A percentile compares a stretch with the other conserved stretches of the same genome.
Conservation (phyloP, 129 eudicot species). For the Pseudognaphalium luteoalbum region DNA sequence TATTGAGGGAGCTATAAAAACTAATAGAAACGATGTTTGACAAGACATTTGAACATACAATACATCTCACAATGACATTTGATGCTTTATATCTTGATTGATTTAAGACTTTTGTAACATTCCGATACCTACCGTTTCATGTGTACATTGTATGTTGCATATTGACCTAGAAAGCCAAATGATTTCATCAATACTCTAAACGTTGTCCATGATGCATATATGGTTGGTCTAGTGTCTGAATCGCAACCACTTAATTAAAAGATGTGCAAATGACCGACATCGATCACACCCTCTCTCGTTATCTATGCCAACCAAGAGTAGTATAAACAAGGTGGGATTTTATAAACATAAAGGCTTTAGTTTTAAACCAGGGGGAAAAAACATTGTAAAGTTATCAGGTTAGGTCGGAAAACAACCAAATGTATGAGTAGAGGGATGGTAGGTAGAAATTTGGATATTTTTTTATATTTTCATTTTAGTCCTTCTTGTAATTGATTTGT, state of each 20-base stretch:
- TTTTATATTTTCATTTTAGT: slow-evolving; percentile 9
- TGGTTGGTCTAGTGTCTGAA: not conserved
- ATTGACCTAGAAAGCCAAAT: not conserved
- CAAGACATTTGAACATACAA: not conserved
- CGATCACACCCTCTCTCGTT: not conserved
- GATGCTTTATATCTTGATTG: slow-evolving; percentile 4
- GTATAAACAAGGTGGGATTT: not conserved
- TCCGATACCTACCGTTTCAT: not conserved
- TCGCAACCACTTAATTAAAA: not conserved
- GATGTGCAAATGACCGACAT: not conserved
- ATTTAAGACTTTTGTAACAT: not conserved
- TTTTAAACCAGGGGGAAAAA: not conserved
- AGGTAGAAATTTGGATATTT: not conserved
- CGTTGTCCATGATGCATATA: not conserved
- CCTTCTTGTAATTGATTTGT: slow-evolving; percentile 10
- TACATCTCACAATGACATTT: slow-evolving; percentile 3
- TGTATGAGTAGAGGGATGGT: not conserved
- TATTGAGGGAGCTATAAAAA: not conserved
- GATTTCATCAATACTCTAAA: not conserved
- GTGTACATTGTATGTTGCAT: not conserved
- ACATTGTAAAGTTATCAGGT: not conserved
- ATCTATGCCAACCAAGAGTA: not conserved
- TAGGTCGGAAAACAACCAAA: slow-evolving; percentile 10
- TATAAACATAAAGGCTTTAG: not conserved
- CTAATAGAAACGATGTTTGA: not conserved